Conservation (phyloP, 257 asterid species). For the Nicotiana obtusifolia region DNA sequence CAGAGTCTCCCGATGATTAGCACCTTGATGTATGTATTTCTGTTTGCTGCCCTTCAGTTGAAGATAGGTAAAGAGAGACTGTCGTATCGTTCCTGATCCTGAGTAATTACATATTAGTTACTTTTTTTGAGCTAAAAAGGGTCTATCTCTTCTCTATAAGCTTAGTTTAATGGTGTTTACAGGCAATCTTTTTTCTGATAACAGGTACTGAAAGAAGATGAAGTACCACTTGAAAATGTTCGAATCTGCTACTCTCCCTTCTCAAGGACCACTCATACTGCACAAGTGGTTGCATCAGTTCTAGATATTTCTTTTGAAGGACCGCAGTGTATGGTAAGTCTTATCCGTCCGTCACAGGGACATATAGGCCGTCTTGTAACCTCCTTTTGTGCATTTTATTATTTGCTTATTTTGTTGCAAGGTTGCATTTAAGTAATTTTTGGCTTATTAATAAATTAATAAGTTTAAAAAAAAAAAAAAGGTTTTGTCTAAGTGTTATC, state of each 20-base stretch:
- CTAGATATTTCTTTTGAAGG: constrained; percentile 65
- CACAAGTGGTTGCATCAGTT: constrained; percentile 68
- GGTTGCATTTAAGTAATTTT: neutral
- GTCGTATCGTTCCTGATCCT: neutral
- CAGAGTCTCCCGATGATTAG: neutral
- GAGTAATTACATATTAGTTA: neutral
- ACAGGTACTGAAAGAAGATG: constrained; percentile 55
- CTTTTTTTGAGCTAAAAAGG: neutral
- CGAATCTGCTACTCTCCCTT: constrained; percentile 94
- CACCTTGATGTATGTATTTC: neutral
- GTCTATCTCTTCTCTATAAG: neutral
- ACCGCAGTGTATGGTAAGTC: constrained; percentile 63
- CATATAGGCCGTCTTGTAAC: neutral
- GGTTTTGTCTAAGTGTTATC: neutral
- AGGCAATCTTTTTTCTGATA: neutral
- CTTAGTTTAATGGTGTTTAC: constrained; percentile 3
- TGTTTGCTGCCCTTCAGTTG: neutral
- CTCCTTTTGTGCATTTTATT: neutral
- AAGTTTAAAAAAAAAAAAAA: neutral
- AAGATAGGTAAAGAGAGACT: neutral
- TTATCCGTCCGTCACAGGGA: neutral
- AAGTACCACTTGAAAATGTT: constrained; percentile 44
- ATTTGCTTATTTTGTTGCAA: neutral
- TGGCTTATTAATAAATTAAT: neutral
- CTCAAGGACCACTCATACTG: constrained; percentile 87